Evolutionary conservation across 2,329 filamentous ascomycete species (phyloP).

Genomic region (Mycosphaerella arachidis): DNA sequence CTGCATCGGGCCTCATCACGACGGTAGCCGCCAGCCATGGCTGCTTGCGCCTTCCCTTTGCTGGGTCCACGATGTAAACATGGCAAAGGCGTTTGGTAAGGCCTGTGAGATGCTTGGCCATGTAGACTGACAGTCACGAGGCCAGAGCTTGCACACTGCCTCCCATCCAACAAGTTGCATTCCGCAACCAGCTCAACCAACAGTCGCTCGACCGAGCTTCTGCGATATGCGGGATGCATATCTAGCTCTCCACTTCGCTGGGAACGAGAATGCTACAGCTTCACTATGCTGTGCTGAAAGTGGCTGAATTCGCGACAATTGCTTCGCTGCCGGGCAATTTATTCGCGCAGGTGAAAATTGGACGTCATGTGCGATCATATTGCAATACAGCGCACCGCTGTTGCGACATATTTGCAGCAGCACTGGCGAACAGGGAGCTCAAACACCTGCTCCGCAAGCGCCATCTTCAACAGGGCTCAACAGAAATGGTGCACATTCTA

Average conservation of each 20-base stretch:
- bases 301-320: slow-evolving; percentile 18
- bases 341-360: slow-evolving; percentile 15
- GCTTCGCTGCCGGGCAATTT: slow-evolving; percentile 20
- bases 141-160: slow-evolving; percentile 1
- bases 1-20: slow-evolving; percentile 16
- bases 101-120: slow-evolving; percentile 3
- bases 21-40: slow-evolving; percentile 9
- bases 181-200: slow-evolving; percentile 16
- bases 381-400: slow-evolving; percentile 14
- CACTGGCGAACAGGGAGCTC: slow-evolving; percentile 6
- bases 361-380: slow-evolving; percentile 22
- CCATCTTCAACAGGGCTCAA: slow-evolving; percentile 1
- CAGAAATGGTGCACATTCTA: slow-evolving; percentile 13
- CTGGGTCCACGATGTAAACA: slow-evolving; percentile 10
- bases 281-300: slow-evolving; percentile 20
- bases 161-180: slow-evolving; percentile 11
- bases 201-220: slow-evolving; percentile 24
- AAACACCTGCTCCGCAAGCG: slow-evolving; percentile 7
- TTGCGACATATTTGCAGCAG: slow-evolving; percentile 11
- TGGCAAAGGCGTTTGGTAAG: slow-evolving; percentile 11
- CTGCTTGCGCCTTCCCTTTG: slow-evolving; percentile 12
- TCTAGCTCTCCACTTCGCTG: slow-evolving; percentile 16
- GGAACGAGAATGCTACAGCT: slow-evolving; percentile 22
- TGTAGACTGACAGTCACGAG: slow-evolving; percentile 6
- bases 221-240: slow-evolving; percentile 20